Conservation (phyloP, 495 filamentous ascomycete genomes). For the Saxophila tyrrhenica region DNA sequence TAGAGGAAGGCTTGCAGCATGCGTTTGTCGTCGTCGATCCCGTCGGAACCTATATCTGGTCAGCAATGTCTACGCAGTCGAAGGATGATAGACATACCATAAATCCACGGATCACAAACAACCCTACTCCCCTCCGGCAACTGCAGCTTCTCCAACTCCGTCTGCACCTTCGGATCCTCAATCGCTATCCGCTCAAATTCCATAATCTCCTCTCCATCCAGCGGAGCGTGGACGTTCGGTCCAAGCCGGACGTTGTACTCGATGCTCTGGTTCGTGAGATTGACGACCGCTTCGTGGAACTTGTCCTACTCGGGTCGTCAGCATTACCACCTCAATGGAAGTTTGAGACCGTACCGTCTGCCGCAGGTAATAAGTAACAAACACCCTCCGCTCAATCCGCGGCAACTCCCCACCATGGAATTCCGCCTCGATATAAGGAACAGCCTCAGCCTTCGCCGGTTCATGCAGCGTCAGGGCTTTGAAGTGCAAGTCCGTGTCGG, state of each 20-base stretch:
- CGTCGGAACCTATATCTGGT: constrained; percentile 42
- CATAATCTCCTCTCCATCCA: constrained; percentile 50
- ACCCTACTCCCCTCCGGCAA: constrained; percentile 51
- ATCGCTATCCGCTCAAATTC: constrained; percentile 46
- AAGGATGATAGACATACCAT: too few relatives aligned
- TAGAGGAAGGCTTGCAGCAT: constrained; percentile 60
- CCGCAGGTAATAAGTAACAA: constrained; percentile 52
- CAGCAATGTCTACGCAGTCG: background rate
- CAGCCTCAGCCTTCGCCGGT: constrained; percentile 47
- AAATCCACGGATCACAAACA: constrained; percentile 50
- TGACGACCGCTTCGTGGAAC: constrained; percentile 55
- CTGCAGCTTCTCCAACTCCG: constrained; percentile 51
- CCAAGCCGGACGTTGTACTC: constrained; percentile 49
- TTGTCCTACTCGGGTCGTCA: constrained; percentile 38
- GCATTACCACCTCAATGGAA: background rate
- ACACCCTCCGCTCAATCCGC: constrained; percentile 40
- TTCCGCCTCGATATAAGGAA: constrained; percentile 43
- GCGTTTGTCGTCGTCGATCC: constrained; percentile 47
- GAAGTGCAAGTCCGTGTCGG: constrained; percentile 45
- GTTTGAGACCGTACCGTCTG: constrained; percentile 40
- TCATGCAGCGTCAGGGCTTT: constrained; percentile 56
- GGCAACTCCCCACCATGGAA: constrained; percentile 26
- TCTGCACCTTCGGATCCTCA: constrained; percentile 45
- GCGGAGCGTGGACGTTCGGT: constrained; percentile 43
- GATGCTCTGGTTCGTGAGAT: constrained; percentile 40